Conservation (phyloP, 257 asterid genomes). For the Solanum stenotomum region DNA sequence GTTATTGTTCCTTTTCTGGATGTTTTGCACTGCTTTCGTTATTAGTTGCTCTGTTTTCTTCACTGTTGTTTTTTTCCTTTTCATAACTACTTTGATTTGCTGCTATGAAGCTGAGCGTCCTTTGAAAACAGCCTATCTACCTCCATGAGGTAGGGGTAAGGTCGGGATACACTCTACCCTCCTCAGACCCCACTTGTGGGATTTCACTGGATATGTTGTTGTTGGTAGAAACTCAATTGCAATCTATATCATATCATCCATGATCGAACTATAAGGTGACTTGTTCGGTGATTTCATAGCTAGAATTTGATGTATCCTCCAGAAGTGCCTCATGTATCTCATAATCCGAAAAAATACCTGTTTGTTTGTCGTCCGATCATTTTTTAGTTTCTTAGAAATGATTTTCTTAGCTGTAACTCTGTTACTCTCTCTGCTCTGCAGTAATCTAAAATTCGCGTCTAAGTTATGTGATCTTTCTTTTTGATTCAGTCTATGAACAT, state of each 20-base stretch:
- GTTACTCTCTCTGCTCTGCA: background rate
- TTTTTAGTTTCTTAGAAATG: background rate
- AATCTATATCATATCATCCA: background rate
- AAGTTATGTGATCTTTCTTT: background rate
- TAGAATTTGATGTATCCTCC: background rate
- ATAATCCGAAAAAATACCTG: background rate
- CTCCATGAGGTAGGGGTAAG: background rate
- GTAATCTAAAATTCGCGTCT: background rate
- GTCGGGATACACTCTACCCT: background rate
- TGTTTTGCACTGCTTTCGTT: background rate
- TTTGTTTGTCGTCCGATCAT: background rate
- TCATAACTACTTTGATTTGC: background rate
- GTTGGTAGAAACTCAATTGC: background rate
- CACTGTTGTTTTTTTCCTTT: background rate
- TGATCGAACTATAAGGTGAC: background rate
- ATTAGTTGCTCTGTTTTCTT: background rate
- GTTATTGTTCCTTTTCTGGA: background rate
- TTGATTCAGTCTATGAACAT: slow-evolving; percentile 25
- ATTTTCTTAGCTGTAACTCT: background rate
- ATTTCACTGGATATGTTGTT: background rate
- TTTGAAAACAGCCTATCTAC: background rate
- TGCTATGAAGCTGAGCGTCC: background rate
- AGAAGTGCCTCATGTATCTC: background rate
- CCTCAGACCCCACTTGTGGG: background rate
- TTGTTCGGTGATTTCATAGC: background rate